Percentiles rank a stretch among this genome's conserved stretches.
Evolutionary conservation across 2,329 filamentous ascomycete genomes (phyloP).

Genomic region (Alternaria atra): DNA sequence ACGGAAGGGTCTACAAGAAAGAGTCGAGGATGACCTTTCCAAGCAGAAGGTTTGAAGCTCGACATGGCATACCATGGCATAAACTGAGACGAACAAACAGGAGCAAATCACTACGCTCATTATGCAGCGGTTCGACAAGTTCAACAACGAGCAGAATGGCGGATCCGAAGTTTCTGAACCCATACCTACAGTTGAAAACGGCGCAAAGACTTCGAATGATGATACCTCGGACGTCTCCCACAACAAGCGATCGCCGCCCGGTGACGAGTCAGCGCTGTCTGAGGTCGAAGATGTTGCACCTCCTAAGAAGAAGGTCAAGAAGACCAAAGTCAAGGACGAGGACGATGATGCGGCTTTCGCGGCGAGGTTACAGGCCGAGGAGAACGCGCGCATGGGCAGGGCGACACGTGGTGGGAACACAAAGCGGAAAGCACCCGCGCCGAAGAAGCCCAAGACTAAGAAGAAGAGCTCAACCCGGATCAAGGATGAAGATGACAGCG

Average conservation of each 20-base stretch:
- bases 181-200: slow-evolving; percentile 51
- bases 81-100: slow-evolving; percentile 41
- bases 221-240: slow-evolving; percentile 38
- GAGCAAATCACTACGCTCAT: slow-evolving; percentile 58
- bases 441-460: slow-evolving; percentile 71
- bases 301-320: slow-evolving; percentile 67
- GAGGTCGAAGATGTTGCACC: slow-evolving; percentile 52
- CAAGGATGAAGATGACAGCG: slow-evolving; percentile 81
- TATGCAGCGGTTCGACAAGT: slow-evolving; percentile 60
- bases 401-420: slow-evolving; percentile 77
- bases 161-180: slow-evolving; percentile 48
- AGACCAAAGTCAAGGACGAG: slow-evolving; percentile 72
- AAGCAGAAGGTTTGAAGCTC: slow-evolving; percentile 65
- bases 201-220: slow-evolving; percentile 32
- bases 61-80: slow-evolving; percentile 6
- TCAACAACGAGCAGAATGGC: slow-evolving; percentile 49
- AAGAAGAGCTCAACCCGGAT: slow-evolving; percentile 78
- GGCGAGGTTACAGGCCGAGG: slow-evolving; percentile 88
- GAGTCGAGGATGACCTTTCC: slow-evolving; percentile 68
- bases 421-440: slow-evolving; percentile 62
- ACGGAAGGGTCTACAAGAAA: slow-evolving; percentile 69
- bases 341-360: slow-evolving; percentile 88
- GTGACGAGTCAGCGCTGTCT: slow-evolving; percentile 54
- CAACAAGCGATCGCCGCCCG: slow-evolving; percentile 55
- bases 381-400: slow-evolving; percentile 73